Evolutionary conservation across 148 eudicot species (phyloP), one percentile per base, ranked within the genome.

Genomic region (Cornus controversa): DNA sequence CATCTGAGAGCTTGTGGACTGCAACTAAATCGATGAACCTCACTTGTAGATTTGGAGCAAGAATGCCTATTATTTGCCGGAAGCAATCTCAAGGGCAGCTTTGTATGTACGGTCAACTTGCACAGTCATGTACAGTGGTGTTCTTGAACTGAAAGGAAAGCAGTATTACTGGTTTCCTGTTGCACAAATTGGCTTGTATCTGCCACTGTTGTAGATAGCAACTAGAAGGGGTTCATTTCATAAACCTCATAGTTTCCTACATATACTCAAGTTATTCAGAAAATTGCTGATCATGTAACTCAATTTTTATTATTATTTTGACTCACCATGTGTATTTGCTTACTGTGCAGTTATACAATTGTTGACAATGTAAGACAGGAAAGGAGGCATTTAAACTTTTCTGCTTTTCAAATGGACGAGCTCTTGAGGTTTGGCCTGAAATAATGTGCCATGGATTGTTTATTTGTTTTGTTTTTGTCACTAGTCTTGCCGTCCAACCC

Each of bases 81-180:
- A 85, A 85, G 78, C 92, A 83, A 63, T 80, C 80, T 47, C 87
- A 78, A 31, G 87, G 87, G 80, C 80, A 85, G 82, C 78, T 82
- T 34, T 85, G 82, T 60, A 73, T 78, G 73, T 80, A 77, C 67
- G 83, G 82, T 69, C 90, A 89, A 74, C 64, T 84, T 69, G 86
- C 80, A 69, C 82, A 84, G 36, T 81, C 87, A 50, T 84, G 83
- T 77, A 83, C 89, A 63, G 83, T 78, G 73, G 84, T 84, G 79
- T 87, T 91, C 84, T 79, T 87, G 82, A 85, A 74, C 81, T 88
- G 74, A 85, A 74, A 69, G 29, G 37, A 65, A 50, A 13, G 57
- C 57, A 50, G 18, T 60, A 60, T n/a, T 60, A 5, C 57, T 50
- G 62, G 20, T 14, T 54, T 54, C 62, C 62, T 54, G 62, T 4